Percentiles rank a stretch among this genome's conserved stretches.
Conservation (phyloP, 2,329 filamentous ascomycete species). For the Colletotrichum theobromicola region DNA sequence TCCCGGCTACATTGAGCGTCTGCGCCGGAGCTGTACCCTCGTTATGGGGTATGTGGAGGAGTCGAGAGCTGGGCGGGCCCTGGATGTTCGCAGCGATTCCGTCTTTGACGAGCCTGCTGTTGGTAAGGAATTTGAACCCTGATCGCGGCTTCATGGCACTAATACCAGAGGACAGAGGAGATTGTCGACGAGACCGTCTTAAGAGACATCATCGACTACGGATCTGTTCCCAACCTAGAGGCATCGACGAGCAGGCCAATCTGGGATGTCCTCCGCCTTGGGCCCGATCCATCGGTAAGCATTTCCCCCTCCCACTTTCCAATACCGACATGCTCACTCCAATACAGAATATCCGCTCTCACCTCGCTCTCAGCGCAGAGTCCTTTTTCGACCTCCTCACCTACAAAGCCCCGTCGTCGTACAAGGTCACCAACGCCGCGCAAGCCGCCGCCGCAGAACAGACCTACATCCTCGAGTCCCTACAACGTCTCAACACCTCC, state of each 20-base stretch:
- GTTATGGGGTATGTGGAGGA: slow-evolving; percentile 59
- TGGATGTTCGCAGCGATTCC: slow-evolving; percentile 44
- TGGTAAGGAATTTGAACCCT: slow-evolving; percentile 37
- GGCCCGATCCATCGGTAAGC: slow-evolving; percentile 56
- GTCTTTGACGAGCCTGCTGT: slow-evolving; percentile 51
- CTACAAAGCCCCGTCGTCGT: slow-evolving; percentile 54
- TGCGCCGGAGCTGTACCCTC: slow-evolving; percentile 56
- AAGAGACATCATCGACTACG: slow-evolving; percentile 54
- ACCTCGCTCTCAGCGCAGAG: slow-evolving; percentile 54
- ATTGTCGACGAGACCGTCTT: slow-evolving; percentile 44
- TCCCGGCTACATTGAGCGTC: slow-evolving; percentile 45
- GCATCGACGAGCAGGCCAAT: slow-evolving; percentile 41
- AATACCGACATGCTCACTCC: not conserved
- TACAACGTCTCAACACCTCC: slow-evolving; percentile 47
- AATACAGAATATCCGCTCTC: slow-evolving; percentile 52
- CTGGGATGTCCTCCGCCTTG: slow-evolving; percentile 51
- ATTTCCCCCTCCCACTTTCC: not conserved
- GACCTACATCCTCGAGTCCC: slow-evolving; percentile 46
- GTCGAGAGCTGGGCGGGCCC: slow-evolving; percentile 48
- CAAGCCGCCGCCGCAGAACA: slow-evolving; percentile 46
- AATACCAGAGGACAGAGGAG: slow-evolving; percentile 37
- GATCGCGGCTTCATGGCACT: not conserved
- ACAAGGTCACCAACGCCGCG: slow-evolving; percentile 49
- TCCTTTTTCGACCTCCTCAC: slow-evolving; percentile 55
- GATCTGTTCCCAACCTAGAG: slow-evolving; percentile 55